Base-by-base conservation (phyloP, 371 early-diverging fungal genomes). In the Mucor plumbeus region DNA sequence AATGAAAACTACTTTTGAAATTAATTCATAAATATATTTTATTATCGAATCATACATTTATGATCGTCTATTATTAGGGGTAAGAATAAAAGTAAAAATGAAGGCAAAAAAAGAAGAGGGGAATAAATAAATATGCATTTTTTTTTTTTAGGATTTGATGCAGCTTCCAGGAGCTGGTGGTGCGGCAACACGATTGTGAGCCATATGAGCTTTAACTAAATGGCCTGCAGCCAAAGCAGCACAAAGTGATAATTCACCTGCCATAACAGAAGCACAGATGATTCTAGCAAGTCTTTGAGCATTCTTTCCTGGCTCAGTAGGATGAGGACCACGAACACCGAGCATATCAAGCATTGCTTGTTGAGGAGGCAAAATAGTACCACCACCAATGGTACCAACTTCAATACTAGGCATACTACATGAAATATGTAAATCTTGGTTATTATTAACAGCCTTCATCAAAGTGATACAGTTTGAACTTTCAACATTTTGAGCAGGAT, bases 401-500 rank as follows among this genome's bases (percentile, higher is more conserved):
- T 96, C 95, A 61, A 97, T 91, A 65, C 92, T 93, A 1, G 98
- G 98, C 98, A 98, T 98, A 3, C 93, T 91, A 74, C 94, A 92
- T 36, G 92, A 91, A 59, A 98, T 91, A 68, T 89, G 86, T 67
- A 98, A 81, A 70, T 94, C 94, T 57, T 83, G 78, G n/a, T 88
- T 91, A 40, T 87, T 81, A 69, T 94, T 91, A 44, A 92, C 80
- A 35, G 92, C 88, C 76, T 95, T 92, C 98, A 98, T 98, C 69
- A 95, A 71, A 0, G 97, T 95, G 59, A 97, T 94, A 79, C 98
- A 98, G 65, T 91, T 91, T 14, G 94, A 93, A 44, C 91, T 90
- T 76, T 97, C 98, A 31, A 98, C 95, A 69, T 96, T 95, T 75
- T 98, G 98, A 13, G 97, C 98, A 8, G 97, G 96, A 73, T 98